Evolutionary conservation across 257 asterid species (phyloP).

Genomic region (Lycium ferocissimum): DNA sequence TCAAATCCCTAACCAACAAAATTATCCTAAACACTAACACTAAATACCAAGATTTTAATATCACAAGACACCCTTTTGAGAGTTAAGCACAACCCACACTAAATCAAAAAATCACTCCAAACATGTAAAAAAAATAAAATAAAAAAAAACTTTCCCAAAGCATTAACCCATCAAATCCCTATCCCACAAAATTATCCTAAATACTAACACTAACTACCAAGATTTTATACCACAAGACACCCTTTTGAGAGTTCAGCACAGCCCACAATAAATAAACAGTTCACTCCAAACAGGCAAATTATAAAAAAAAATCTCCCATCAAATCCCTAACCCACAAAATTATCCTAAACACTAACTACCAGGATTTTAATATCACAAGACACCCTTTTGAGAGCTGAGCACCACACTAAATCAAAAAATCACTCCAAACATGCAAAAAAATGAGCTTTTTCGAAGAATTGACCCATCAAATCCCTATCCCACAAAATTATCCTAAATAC

Average conservation of each 20-base stretch:
- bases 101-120: background rate
- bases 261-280: background rate
- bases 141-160: too few species aligned
- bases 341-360: background rate
- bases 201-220: background rate
- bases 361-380: background rate
- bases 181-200: background rate
- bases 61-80: background rate
- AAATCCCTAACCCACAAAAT: too few species aligned
- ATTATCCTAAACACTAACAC: background rate
- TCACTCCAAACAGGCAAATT: conserved; percentile 9
- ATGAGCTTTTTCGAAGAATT: background rate
- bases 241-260: background rate
- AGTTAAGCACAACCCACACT: background rate
- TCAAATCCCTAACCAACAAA: background rate
- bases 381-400: background rate
- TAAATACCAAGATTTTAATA: background rate
- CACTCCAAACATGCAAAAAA: conserved; percentile 12
- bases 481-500: background rate
- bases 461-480: conserved; percentile 13
- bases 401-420: background rate
- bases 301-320: background rate
- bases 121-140: conserved; percentile 25
- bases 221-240: background rate
- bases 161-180: conserved; percentile 22